Evolutionary conservation across 306 rosid genomes (phyloP).

Genomic region (peach (Prunus persica)): Prunus_persica_NCBIv2 NC_034009.1:46568001-46568500

Average conservation of each 20-base stretch:
- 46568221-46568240: slow-evolving; percentile 12
- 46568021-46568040: no score
- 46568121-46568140: no score
- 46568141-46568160: no score
- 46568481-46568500: slow-evolving; percentile 26
- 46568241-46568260: slow-evolving; percentile 78
- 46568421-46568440: slow-evolving; percentile 92
- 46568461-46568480: slow-evolving; percentile 39
- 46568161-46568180: no score
- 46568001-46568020: no score
- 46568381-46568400: slow-evolving; percentile 56
- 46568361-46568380: slow-evolving; percentile 80
- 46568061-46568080: no score
- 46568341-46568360: slow-evolving; percentile 42
- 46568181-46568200: no score
- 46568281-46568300: slow-evolving; percentile 75
- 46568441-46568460: slow-evolving; percentile 41
- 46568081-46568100: no score
- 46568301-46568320: slow-evolving; percentile 64
- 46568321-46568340: slow-evolving; percentile 46
- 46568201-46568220: no score
- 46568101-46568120: no score
- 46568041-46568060: no score
- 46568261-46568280: slow-evolving; percentile 50
- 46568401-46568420: slow-evolving; percentile 65